phyloP scores from a whole-genome alignment of 208 protist species.

The Wallacemonas sp. region DNA sequence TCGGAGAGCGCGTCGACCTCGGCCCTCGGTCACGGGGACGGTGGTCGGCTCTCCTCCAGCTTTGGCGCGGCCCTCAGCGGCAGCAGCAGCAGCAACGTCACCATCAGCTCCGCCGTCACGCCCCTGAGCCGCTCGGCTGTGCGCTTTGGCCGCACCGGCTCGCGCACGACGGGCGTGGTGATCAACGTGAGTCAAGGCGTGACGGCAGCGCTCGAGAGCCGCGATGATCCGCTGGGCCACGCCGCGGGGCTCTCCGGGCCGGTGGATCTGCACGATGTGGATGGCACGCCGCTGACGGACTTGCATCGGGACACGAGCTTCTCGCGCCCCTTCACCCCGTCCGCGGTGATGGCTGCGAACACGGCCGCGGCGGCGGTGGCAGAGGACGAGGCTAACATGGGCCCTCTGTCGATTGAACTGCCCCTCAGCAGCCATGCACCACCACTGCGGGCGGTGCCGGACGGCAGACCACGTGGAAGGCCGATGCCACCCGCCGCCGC shows the following conservation, averaged over 20 bases:
- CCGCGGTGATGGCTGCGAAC: background rate
- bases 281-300: constrained; percentile 11
- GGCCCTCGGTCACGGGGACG: background rate
- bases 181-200: constrained; percentile 16
- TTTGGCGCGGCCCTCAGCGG: background rate
- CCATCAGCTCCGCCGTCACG: background rate
- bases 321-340: background rate
- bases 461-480: no score
- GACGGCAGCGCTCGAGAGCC: background rate
- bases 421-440: no score
- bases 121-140: background rate
- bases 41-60: background rate
- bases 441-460: no score
- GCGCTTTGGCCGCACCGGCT: background rate
- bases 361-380: background rate
- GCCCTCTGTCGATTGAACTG: no score
- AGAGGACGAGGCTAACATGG: background rate
- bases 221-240: constrained; percentile 5
- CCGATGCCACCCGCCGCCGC: no score
- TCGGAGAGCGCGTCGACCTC: background rate
- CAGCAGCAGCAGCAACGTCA: background rate
- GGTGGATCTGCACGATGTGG: background rate
- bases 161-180: constrained; percentile 11
- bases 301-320: background rate
- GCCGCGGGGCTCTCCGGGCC: background rate